Base-by-base conservation (phyloP, 495 filamentous ascomycete genomes). In the Neurospora hispaniola region DNA sequence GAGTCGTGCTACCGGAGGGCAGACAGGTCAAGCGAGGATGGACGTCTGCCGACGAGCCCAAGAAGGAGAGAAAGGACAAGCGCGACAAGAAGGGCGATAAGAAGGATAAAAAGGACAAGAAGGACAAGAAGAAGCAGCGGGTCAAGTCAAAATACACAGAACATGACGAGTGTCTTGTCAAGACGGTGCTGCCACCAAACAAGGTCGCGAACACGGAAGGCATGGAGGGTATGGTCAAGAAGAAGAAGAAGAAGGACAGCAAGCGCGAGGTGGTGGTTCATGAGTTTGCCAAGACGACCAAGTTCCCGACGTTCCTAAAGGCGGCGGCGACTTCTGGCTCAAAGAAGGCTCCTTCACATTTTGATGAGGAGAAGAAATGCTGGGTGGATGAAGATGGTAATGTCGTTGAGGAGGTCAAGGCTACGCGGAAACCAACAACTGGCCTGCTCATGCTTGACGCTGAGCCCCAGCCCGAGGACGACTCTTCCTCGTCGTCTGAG, bases 21-120 rank as follows among this genome's bases (percentile, higher is more conserved):
- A 86, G 96, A 44, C 90, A 90, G 76, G 90, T 99, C 62, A 96
- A 95, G 83, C 84, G 96, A 73, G 96, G 95, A 16, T 98, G 96
- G 96, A 95, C 92, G 10, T 90, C 91, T 46, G 85, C 90, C 5
- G 84, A 85, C 20, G 83, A 84, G 42, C 85, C 87, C 75, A 85
- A 86, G 73, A 83, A 87, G 40, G 80, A 82, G 73, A 85, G 86
- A 73, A 62, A 89, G 75, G 81, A 84, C 16, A 85, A 85, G 75
- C 81, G 75, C 18, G 76, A 84, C 73, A 86, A 87, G 72, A 81
- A 85, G 73, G 81, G 75, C 12, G 77, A 85, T 72, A 85, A 88
- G 40, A 82, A 80, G 27, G 87, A 87, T 69, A 78, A 83, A 31
- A 80, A 81, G 54, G 78, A 79, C n/a, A 82, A 82, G 69, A 83